Evolutionary conservation across 192 early-diverging fungal species (phyloP), one percentile per base, ranked within the genome.

Genomic region (Helicostylum pulchrum): DNA sequence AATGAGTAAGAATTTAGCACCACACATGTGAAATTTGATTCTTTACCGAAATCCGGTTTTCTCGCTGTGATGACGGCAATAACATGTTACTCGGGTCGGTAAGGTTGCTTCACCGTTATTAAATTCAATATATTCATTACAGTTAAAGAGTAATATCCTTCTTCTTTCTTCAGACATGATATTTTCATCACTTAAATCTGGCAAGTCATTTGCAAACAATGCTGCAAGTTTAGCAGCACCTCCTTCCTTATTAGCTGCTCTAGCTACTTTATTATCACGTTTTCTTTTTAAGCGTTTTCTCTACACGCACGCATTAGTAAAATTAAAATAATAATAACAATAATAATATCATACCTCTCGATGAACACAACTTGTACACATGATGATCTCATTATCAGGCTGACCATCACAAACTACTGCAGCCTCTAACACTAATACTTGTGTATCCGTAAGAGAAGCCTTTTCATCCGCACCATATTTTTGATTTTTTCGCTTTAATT

Each of bases 1-100:
- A 15, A 53, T 32, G 30, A 53, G 26, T 8, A 31, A 44, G 17
- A 43, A 43, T 31, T 32, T 42, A 17, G 14, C 31, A 14, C 34
- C 31, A 14, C 34, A 17, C 20, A 26, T 20, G 17, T 21, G n/a
- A 62, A 26, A 51, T 42, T 48, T 47, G 3, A 15, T 48, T 20
- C n/a, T n/a, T 54, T 69, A 85, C 82, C 86, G 89, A 71, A 94
- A 94, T 1, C 92, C 92, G 4, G 83, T 67, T 77, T 92, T 93
- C 64, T 94, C 92, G 69, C 79, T 80, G 74, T 92, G 91, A 61
- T 94, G 92, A 11, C 92, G 82, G 76, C 91, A 93, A 69, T 94
- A 94, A 77, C 92, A 94, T 8, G 92, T 93, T 56, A 94, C 87
- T 44, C 92, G 79, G 36, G 89, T 87, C 7, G 92, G 91, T 23